Conservation (phyloP, 208 protist species). For the Crithidia acanthocephali region DNA sequence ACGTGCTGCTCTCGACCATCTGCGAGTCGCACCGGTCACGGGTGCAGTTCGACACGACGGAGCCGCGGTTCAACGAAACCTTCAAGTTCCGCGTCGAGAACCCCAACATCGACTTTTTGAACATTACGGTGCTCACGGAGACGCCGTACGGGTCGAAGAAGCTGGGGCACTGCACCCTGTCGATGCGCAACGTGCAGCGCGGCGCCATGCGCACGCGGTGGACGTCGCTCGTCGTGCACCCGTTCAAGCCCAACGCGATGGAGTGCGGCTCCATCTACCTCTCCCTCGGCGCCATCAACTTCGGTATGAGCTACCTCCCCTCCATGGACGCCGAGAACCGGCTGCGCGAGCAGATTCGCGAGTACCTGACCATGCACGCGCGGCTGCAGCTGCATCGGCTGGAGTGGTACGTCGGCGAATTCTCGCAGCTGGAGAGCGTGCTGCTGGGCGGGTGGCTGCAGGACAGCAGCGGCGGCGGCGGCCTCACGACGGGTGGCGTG, state of each 20-base stretch:
- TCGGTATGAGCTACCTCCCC: slow-evolving; percentile 75
- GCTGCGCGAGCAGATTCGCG: slow-evolving; percentile 64
- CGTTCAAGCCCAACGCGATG: slow-evolving; percentile 39
- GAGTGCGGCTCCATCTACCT: slow-evolving; percentile 73
- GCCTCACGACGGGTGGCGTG: slow-evolving; percentile 8
- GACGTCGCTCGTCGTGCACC: slow-evolving; percentile 61
- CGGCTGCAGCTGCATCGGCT: slow-evolving; percentile 74
- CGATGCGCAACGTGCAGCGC: slow-evolving; percentile 74
- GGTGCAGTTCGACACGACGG: slow-evolving; percentile 54
- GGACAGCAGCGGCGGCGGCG: slow-evolving; percentile 9
- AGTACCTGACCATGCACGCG: slow-evolving; percentile 41
- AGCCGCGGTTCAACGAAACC: slow-evolving; percentile 72
- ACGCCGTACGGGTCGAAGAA: slow-evolving; percentile 77
- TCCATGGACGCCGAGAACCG: slow-evolving; percentile 75
- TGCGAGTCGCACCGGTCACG: slow-evolving; percentile 59
- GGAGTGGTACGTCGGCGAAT: slow-evolving; percentile 82
- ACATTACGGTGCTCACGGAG: slow-evolving; percentile 79
- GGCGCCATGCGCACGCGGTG: slow-evolving; percentile 62
- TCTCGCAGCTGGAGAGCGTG: slow-evolving; percentile 50
- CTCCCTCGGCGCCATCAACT: slow-evolving; percentile 66
- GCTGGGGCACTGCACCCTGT: slow-evolving; percentile 80
- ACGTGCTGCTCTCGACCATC: slow-evolving; percentile 79
- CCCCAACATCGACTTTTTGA: slow-evolving; percentile 58
- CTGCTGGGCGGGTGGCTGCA: slow-evolving; percentile 42
- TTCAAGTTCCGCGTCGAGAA: slow-evolving; percentile 68